Percentiles rank a stretch among this genome's conserved stretches.
phyloP scores from a whole-genome alignment of 768 basidiomycete species.

The Exidia glandulosa region DNA sequence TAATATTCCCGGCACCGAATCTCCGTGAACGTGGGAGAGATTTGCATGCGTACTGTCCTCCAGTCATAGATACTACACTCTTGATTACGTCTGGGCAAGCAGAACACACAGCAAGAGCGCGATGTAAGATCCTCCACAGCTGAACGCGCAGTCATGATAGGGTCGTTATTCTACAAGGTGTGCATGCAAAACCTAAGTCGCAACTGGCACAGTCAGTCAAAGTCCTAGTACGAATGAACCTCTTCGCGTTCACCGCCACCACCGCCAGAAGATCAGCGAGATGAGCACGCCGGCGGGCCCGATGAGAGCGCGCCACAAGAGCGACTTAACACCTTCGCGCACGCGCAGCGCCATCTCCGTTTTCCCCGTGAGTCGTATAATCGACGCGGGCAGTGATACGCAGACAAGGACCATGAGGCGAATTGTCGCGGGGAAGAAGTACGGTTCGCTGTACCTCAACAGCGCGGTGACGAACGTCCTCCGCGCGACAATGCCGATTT shows the following conservation, averaged over 20 bases:
- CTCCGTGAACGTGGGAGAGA: no score
- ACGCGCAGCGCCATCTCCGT: not conserved
- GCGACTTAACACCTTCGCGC: not conserved
- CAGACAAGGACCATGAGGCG: slow-evolving; percentile 28
- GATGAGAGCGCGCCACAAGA: not conserved
- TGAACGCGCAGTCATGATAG: no score
- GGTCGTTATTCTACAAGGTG: no score
- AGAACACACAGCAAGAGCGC: no score
- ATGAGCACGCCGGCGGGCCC: not conserved
- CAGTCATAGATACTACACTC: no score
- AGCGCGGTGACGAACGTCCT: slow-evolving; percentile 27
- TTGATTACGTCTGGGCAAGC: no score
- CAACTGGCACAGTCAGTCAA: no score
- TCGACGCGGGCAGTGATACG: not conserved
- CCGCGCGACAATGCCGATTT: slow-evolving; percentile 35
- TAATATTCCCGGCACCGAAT: no score
- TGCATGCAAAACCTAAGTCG: no score
- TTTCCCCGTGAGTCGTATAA: not conserved
- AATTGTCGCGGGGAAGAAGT: slow-evolving; percentile 41
- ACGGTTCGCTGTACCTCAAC: slow-evolving; percentile 23
- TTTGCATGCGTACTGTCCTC: no score
- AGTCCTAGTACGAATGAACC: no score
- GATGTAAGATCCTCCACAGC: no score
- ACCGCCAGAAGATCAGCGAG: not conserved
- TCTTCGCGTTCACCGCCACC: not conserved